phyloP scores from a whole-genome alignment of 1,139 yeast genomes.

The Yamadazyma friedrichii region DNA sequence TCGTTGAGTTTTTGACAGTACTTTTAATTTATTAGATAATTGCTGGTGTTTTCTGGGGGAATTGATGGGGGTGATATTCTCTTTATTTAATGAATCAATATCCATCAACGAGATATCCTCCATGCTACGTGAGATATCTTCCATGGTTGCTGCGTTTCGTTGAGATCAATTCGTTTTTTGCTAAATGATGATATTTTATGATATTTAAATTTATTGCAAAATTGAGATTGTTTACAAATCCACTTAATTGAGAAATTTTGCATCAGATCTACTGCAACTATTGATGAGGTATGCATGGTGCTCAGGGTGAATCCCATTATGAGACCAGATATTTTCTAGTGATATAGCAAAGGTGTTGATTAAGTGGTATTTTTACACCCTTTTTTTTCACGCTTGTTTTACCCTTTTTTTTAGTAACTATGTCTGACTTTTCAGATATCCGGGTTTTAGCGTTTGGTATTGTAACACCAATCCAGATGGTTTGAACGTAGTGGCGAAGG shows the following conservation, averaged over 20 bases:
- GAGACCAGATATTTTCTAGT: no score
- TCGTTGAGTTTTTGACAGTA: constrained; percentile 76
- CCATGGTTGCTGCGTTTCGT: constrained; percentile 16
- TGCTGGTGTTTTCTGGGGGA: constrained; percentile 29
- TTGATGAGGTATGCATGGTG: neutral
- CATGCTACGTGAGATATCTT: constrained; percentile 44
- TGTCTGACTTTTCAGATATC: no score
- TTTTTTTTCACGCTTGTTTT: no score
- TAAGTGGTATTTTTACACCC: no score
- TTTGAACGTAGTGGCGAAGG: no score
- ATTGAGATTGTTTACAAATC: constrained; percentile 13
- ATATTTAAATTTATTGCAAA: constrained; percentile 8
- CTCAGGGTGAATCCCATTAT: no score
- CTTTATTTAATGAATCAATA: constrained; percentile 43
- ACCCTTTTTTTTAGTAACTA: no score
- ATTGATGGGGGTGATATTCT: constrained; percentile 43
- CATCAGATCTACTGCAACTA: neutral
- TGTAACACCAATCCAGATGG: no score
- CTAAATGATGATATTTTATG: constrained; percentile 1
- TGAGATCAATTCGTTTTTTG: neutral
- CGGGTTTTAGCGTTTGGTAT: no score
- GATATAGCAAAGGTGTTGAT: no score
- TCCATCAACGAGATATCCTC: constrained; percentile 50
- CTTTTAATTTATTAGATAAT: constrained; percentile 43
- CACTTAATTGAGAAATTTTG: constrained; percentile 3